Percentiles rank a stretch among this genome's conserved stretches.
Conservation (phyloP, 2,329 filamentous ascomycete genomes). For the Hymenoscyphus infarciens region DNA sequence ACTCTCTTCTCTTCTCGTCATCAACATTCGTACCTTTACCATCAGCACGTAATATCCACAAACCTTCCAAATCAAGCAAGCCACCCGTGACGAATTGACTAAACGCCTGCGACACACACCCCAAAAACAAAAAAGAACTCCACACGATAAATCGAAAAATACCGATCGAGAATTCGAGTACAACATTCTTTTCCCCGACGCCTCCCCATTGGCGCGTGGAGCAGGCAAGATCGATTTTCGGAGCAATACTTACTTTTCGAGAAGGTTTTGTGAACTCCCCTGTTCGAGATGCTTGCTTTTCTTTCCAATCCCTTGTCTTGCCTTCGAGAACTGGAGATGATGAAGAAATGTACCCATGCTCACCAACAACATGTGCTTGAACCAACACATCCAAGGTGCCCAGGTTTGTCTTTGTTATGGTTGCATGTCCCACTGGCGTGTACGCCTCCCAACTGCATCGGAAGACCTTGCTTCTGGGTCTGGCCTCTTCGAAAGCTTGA, state of each 20-base stretch:
- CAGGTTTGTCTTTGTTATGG: not conserved
- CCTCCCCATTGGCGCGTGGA: not conserved
- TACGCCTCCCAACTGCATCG: slow-evolving; percentile 8
- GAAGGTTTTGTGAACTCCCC: not conserved
- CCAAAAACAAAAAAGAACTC: not conserved
- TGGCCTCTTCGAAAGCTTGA: not conserved
- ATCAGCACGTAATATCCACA: slow-evolving; percentile 13
- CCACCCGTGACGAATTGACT: slow-evolving; percentile 5
- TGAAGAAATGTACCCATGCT: not conserved
- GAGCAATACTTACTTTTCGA: not conserved
- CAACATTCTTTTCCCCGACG: slow-evolving; percentile 1
- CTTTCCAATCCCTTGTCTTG: too few relatives aligned
- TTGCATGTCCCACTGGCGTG: not conserved
- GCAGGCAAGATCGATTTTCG: not conserved
- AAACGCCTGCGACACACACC: slow-evolving; percentile 11
- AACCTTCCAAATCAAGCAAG: slow-evolving; percentile 10
- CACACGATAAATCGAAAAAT: not conserved
- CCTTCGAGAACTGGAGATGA: too few relatives aligned
- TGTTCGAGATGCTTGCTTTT: not conserved
- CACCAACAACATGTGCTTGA: slow-evolving; percentile 1
- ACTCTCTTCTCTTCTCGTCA: slow-evolving; percentile 1
- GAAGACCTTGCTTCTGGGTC: not conserved
- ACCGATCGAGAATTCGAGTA: not conserved
- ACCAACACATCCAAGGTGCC: not conserved
- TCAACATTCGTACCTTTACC: too few relatives aligned